A percentile compares a stretch with the other conserved stretches of the same genome.
phyloP scores from a whole-genome alignment of 2,329 filamentous ascomycete genomes.

The Ceratocystiopsis sp. region DNA sequence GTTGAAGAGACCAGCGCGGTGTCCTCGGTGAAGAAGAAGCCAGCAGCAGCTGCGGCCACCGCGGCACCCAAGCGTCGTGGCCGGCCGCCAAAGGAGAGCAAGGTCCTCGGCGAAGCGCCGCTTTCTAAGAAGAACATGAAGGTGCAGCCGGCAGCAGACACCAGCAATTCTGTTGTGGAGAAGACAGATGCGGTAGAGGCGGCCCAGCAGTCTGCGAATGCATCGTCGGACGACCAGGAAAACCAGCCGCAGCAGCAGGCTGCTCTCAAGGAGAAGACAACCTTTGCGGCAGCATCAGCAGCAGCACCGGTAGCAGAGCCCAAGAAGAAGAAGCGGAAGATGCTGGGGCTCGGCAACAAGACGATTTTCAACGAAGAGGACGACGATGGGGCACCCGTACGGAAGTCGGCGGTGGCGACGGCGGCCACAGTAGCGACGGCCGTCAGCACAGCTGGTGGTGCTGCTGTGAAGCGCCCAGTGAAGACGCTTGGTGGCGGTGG shows the following conservation, averaged over 20 bases:
- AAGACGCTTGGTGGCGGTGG: slow-evolving; percentile 13
- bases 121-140: slow-evolving; percentile 26
- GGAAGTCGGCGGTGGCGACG: not conserved
- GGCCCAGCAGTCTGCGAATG: slow-evolving; percentile 2
- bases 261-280: slow-evolving; percentile 11
- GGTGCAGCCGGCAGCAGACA: slow-evolving; percentile 9
- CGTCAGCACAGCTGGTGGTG: slow-evolving; percentile 18
- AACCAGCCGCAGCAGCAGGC: slow-evolving; percentile 11
- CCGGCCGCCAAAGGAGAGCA: slow-evolving; percentile 25
- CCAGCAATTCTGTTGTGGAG: slow-evolving; percentile 9
- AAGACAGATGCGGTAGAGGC: slow-evolving; percentile 16
- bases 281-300: slow-evolving; percentile 1
- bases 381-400: slow-evolving; percentile 18
- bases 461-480: slow-evolving; percentile 10
- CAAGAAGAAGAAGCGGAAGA: slow-evolving; percentile 61
- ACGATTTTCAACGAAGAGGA: slow-evolving; percentile 60
- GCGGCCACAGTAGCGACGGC: not conserved
- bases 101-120: slow-evolving; percentile 27
- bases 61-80: slow-evolving; percentile 24
- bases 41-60: slow-evolving; percentile 6
- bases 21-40: not conserved
- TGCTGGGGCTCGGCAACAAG: slow-evolving; percentile 44
- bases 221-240: slow-evolving; percentile 13
- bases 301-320: slow-evolving; percentile 18
- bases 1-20: not conserved